These are phyloP conservation scores for Lagenidium sp. DNA, from an alignment of 352 stramenopile species.

Conservation along the genomic window DNA sequence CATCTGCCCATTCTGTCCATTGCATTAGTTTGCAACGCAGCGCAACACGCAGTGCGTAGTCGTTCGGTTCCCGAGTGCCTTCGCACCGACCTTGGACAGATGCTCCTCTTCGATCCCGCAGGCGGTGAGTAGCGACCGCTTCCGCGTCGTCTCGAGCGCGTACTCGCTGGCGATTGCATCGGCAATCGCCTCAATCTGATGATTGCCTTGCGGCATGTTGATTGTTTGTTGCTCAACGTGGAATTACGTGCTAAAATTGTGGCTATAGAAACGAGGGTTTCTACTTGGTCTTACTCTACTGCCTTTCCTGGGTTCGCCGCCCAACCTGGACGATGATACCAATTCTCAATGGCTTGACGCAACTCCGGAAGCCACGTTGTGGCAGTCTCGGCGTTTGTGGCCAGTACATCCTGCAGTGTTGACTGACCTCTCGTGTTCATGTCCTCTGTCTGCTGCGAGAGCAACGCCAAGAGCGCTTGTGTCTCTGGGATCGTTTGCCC, in stretches of 20 bases:
- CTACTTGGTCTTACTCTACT: no score
- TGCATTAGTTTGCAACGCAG: no score
- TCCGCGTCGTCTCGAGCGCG: conserved; percentile 24
- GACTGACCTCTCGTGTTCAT: conserved; percentile 12
- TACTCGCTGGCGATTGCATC: conserved; percentile 17
- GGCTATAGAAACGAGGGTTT: no score
- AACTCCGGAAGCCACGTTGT: conserved; percentile 15
- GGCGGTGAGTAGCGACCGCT: conserved; percentile 16
- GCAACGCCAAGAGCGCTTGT: neutral
- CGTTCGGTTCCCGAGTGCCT: no score
- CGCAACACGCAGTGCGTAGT: no score
- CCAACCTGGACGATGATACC: conserved; percentile 25
- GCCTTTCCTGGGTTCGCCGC: no score
- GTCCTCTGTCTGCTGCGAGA: conserved; percentile 5
- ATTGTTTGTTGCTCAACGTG: conserved; percentile 2
- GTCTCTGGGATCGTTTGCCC: conserved; percentile 7
- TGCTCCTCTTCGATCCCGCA: conserved; percentile 28
- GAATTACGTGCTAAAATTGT: conserved; percentile 2
- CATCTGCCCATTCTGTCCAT: conserved; percentile 28
- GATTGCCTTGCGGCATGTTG: neutral
- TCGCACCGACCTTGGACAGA: conserved; percentile 24
- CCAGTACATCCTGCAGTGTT: conserved; percentile 16
- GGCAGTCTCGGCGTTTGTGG: conserved; percentile 15
- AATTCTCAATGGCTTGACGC: conserved; percentile 15
- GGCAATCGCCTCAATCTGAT: conserved; percentile 13